These are phyloP conservation scores for Chlorophyllum brunneum DNA, from an alignment of 768 basidiomycete genomes.

Conservation along the genomic window DNA sequence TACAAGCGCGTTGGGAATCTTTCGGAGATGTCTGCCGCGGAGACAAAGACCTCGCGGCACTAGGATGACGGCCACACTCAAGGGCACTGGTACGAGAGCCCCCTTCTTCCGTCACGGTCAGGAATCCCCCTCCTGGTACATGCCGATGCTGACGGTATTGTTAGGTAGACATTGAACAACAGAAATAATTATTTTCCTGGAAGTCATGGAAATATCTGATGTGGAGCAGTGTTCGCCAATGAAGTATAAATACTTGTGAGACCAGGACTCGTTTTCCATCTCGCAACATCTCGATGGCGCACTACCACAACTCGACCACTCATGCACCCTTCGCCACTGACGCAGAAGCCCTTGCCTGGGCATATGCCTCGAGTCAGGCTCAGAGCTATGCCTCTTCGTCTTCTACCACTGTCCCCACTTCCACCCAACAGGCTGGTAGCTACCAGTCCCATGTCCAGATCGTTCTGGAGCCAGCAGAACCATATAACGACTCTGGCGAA, in stretches of 20 bases:
- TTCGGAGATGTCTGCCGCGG: background rate
- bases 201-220: background rate
- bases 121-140: background rate
- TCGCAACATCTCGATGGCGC: slow-evolving; percentile 4
- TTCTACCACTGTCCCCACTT: background rate
- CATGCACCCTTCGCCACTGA: background rate
- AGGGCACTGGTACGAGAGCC: background rate
- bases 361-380: slow-evolving; percentile 1
- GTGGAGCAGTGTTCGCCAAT: background rate
- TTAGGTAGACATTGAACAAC: background rate
- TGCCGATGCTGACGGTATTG: slow-evolving; percentile 6
- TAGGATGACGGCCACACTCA: background rate
- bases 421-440: background rate
- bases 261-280: background rate
- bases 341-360: slow-evolving; percentile 10
- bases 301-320: background rate
- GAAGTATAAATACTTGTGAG: slow-evolving; percentile 4
- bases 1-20: no score
- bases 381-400: background rate
- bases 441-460: slow-evolving; percentile 1
- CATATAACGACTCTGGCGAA: background rate
- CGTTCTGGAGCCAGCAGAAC: slow-evolving; percentile 9
- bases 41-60: background rate
- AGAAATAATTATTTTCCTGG: background rate
- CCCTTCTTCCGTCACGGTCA: background rate